Evolutionary conservation across 768 basidiomycete species (phyloP), one percentile per base, ranked within the genome.

Genomic region (Paxillus rubicundulus): DNA sequence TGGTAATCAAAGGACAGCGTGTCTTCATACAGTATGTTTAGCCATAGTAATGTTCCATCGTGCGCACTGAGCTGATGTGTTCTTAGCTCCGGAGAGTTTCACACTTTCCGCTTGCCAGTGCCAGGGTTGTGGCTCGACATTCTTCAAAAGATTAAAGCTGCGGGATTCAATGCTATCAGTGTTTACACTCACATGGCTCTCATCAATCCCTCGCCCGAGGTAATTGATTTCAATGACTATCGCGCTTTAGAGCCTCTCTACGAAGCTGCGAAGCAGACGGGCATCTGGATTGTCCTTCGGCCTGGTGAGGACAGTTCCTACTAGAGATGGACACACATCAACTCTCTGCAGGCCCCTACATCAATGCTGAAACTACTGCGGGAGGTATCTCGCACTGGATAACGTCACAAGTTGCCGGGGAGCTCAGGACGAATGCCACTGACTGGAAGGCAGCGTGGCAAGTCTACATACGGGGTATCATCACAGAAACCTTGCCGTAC

Each of bases 101-200:
- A 92, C 61, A 82, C 88, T 1, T 92, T 88, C 72, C 81, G 89
- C 20, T 70, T 92, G 8, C 91, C 89, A 9, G 85, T 91, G 0
- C 88, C 86, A 14, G 81, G 81, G 3, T 68, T 92, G 50, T 93
- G 91, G 89, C 76, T 82, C 12, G 91, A 92, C 61, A 82, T 92
- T 45, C 78, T 92, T 38, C 84, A 92, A 58, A 92, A 89, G 63
- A 74, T 82, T 53, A 89, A 89, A 61, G 91, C 89, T 5, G 83
- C 87, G 0, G 91, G 91, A 10, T 73, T 93, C 53, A 93, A 92
- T 59, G 81, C 81, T 0, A 71, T 89, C 57, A 88, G 87, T 57
- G 79, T 92, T 21, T 92, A 92, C 60, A 82, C 82, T 0, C 89
- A 92, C 57, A 88, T 89, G 90, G 89, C 81, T 3, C 64, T 89